These are phyloP conservation scores for Pelargonium myrrhifolium DNA, from an alignment of 441 rosid species.

Conservation along the genomic window DNA sequence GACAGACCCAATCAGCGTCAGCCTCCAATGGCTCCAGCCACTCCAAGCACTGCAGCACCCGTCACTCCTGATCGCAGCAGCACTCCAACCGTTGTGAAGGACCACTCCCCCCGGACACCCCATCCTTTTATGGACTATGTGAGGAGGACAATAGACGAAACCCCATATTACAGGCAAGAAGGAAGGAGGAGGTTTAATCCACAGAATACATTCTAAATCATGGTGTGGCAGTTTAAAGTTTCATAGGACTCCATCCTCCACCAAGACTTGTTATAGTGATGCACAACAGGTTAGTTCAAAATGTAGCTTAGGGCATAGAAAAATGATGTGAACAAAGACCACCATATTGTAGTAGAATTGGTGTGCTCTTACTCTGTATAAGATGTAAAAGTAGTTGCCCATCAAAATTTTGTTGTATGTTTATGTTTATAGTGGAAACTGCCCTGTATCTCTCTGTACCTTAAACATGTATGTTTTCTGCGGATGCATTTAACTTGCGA, in stretches of 20 bases:
- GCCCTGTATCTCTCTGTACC: not conserved
- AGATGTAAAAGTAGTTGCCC: not conserved
- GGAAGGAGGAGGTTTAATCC: slow-evolving; percentile 71
- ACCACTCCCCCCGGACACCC: slow-evolving; percentile 77
- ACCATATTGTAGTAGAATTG: not conserved
- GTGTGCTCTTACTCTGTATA: not conserved
- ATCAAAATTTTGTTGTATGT: not conserved
- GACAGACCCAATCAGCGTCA: slow-evolving; percentile 17
- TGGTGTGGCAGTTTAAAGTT: not conserved
- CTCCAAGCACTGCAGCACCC: slow-evolving; percentile 31
- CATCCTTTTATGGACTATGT: slow-evolving; percentile 79
- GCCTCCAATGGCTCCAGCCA: slow-evolving; percentile 23
- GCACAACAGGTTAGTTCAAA: no score
- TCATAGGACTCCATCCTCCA: not conserved
- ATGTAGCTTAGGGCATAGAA: not conserved
- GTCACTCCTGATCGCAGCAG: slow-evolving; percentile 53
- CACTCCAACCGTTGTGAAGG: slow-evolving; percentile 29
- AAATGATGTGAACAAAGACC: not conserved
- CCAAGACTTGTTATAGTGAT: not conserved
- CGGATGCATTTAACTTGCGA: not conserved
- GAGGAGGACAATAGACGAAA: slow-evolving; percentile 78
- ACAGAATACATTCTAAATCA: slow-evolving; percentile 51
- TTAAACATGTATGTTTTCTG: not conserved
- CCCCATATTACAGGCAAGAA: slow-evolving; percentile 69
- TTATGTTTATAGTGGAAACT: not conserved